Evolutionary conservation across 768 basidiomycete species (phyloP).

Genomic region (Boletellus ananiceps): DNA sequence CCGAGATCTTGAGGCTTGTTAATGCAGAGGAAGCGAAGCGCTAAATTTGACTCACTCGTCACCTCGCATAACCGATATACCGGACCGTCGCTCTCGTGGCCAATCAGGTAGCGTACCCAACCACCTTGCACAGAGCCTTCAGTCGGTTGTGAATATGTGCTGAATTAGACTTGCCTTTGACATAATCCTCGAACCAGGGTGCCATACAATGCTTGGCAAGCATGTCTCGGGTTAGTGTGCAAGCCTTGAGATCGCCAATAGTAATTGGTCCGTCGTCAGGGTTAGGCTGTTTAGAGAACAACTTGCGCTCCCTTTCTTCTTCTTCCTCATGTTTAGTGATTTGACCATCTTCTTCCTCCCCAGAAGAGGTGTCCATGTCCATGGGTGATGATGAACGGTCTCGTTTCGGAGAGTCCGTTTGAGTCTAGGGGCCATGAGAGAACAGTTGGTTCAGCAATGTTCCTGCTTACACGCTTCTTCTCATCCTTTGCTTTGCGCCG

Average conservation of each 20-base stretch:
- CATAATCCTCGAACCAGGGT: constrained; percentile 84
- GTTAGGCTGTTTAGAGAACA: constrained; percentile 41
- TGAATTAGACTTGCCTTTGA: constrained; percentile 52
- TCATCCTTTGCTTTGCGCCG: constrained; percentile 86
- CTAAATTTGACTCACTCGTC: constrained; percentile 47
- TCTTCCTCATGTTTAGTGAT: constrained; percentile 70
- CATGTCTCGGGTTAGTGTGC: constrained; percentile 62
- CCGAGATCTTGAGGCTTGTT: constrained; percentile 42
- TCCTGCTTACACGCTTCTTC: constrained; percentile 64
- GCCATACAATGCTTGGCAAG: constrained; percentile 68
- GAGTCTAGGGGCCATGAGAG: constrained; percentile 35
- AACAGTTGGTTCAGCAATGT: neutral
- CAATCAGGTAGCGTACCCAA: constrained; percentile 85
- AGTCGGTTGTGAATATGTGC: neutral
- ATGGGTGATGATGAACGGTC: constrained; percentile 77
- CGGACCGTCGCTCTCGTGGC: constrained; percentile 48
- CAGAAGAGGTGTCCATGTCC: constrained; percentile 82
- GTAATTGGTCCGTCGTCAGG: constrained; percentile 46
- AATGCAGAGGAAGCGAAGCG: neutral
- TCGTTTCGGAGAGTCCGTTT: constrained; percentile 54
- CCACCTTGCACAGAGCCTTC: constrained; percentile 45
- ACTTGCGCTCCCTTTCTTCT: constrained; percentile 57
- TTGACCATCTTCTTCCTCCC: constrained; percentile 74
- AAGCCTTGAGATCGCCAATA: constrained; percentile 54
- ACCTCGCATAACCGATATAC: constrained; percentile 86